Conservation (phyloP, 192 early-diverging fungal genomes). For the Coemansia sp. region DNA sequence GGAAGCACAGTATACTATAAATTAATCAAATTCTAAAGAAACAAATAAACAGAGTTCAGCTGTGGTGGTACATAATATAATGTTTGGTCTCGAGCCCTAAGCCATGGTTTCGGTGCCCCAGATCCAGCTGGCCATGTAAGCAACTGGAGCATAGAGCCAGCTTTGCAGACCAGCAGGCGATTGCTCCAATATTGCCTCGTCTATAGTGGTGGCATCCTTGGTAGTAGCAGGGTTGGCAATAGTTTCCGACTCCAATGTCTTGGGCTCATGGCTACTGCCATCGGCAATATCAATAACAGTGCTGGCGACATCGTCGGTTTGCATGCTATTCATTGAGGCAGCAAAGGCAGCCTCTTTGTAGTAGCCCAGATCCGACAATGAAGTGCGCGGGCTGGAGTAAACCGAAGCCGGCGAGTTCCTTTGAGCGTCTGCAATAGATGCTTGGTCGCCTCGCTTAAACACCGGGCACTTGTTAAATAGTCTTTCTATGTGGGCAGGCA, state of each 20-base stretch:
- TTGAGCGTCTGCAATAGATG: not conserved
- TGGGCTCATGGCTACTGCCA: not conserved
- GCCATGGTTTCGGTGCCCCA: not conserved
- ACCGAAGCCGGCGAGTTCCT: not conserved
- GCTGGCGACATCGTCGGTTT: not conserved
- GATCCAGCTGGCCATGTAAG: slow-evolving; percentile 3
- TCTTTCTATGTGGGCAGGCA: slow-evolving; percentile 14
- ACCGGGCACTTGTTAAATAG: slow-evolving; percentile 28
- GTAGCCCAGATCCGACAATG: slow-evolving; percentile 9
- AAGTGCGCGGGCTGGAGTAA: slow-evolving; percentile 23
- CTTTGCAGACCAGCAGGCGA: not conserved
- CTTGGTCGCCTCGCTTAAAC: slow-evolving; percentile 12
- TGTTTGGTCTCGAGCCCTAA: too few species aligned
- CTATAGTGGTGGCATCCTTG: not conserved
- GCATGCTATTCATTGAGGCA: not conserved
- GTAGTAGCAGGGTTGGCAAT: not conserved
- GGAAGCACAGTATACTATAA: too few species aligned
- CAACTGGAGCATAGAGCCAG: slow-evolving; percentile 4
- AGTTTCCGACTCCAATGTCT: not conserved
- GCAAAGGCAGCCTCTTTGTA: not conserved
- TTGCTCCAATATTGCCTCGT: not conserved
- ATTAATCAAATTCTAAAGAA: too few species aligned
- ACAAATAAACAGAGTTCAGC: too few species aligned
- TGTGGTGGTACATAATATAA: too few species aligned
- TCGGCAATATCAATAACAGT: slow-evolving; percentile 4